Evolutionary conservation across 2,329 filamentous ascomycete genomes (phyloP).

Genomic region (Pseudogymnoascus sp.): DNA sequence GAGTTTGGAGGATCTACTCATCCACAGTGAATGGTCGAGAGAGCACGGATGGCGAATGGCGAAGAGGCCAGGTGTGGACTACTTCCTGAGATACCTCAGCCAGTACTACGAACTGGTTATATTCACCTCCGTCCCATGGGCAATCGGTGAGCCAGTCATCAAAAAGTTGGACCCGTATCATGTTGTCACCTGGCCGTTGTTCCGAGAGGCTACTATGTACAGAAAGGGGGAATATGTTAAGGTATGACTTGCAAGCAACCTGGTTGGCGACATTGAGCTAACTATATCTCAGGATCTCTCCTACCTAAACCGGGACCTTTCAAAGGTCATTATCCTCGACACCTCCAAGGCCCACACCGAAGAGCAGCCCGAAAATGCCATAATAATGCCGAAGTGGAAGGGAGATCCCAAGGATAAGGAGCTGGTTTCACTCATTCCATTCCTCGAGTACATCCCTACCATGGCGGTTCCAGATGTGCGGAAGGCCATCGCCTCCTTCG

Average conservation of each 20-base stretch:
- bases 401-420: slow-evolving; percentile 77
- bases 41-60: slow-evolving; percentile 93
- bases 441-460: slow-evolving; percentile 93
- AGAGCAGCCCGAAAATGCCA: slow-evolving; percentile 92
- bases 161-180: slow-evolving; percentile 92
- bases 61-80: slow-evolving; percentile 91
- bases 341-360: slow-evolving; percentile 75
- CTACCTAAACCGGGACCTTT: slow-evolving; percentile 91
- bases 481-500: slow-evolving; percentile 76
- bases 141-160: slow-evolving; percentile 77
- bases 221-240: slow-evolving; percentile 95
- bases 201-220: slow-evolving; percentile 93
- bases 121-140: slow-evolving; percentile 82
- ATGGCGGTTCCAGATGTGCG: slow-evolving; percentile 88
- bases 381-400: slow-evolving; percentile 83
- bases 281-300: slow-evolving; percentile 66
- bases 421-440: slow-evolving; percentile 82
- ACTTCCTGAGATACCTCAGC: slow-evolving; percentile 92
- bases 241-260: slow-evolving; percentile 41
- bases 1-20: slow-evolving; percentile 84
- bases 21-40: slow-evolving; percentile 90
- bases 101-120: slow-evolving; percentile 98
- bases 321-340: slow-evolving; percentile 91
- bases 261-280: slow-evolving; percentile 14
- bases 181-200: slow-evolving; percentile 91